Conservation (phyloP, 768 basidiomycete genomes). For the Megacollybia marginata region DNA sequence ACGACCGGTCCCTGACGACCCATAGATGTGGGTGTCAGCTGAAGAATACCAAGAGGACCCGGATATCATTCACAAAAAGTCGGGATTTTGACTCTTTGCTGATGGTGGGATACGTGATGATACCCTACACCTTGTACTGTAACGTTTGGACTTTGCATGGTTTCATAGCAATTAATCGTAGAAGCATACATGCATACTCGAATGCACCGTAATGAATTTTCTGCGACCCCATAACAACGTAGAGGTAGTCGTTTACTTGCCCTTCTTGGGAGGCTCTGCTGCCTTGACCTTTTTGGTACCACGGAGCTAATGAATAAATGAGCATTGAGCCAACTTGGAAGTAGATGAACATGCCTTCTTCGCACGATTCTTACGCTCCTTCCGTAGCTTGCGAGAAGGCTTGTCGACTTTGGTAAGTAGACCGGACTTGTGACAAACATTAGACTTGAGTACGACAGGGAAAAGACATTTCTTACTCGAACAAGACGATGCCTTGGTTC, state of each 20-base stretch:
- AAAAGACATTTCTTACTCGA: slow-evolving; percentile 54
- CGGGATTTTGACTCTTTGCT: slow-evolving; percentile 53
- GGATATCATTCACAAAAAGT: slow-evolving; percentile 95
- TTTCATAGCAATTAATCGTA: slow-evolving; percentile 15
- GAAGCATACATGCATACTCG: neutral
- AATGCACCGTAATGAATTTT: neutral
- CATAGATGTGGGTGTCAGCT: slow-evolving; percentile 98
- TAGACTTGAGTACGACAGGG: slow-evolving; percentile 1
- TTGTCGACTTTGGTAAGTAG: slow-evolving; percentile 74
- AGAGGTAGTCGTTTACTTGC: slow-evolving; percentile 50
- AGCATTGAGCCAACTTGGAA: slow-evolving; percentile 7
- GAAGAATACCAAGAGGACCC: slow-evolving; percentile 99
- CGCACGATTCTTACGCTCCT: slow-evolving; percentile 98
- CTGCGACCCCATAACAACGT: neutral
- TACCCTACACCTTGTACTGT: slow-evolving; percentile 13
- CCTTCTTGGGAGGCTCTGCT: slow-evolving; percentile 85
- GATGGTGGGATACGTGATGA: slow-evolving; percentile 16
- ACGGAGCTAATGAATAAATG: slow-evolving; percentile 55
- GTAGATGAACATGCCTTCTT: slow-evolving; percentile 73
- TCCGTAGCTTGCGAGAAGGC: slow-evolving; percentile 94
- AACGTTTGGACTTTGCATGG: slow-evolving; percentile 9
- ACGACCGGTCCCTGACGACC: slow-evolving; percentile 6
- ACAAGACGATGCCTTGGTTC: slow-evolving; percentile 95
- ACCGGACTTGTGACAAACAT: slow-evolving; percentile 43
- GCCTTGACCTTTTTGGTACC: slow-evolving; percentile 96